These are phyloP conservation scores for Pilobolus umbonatus DNA, from an alignment of 192 early-diverging fungal genomes.

Conservation along the genomic window DNA sequence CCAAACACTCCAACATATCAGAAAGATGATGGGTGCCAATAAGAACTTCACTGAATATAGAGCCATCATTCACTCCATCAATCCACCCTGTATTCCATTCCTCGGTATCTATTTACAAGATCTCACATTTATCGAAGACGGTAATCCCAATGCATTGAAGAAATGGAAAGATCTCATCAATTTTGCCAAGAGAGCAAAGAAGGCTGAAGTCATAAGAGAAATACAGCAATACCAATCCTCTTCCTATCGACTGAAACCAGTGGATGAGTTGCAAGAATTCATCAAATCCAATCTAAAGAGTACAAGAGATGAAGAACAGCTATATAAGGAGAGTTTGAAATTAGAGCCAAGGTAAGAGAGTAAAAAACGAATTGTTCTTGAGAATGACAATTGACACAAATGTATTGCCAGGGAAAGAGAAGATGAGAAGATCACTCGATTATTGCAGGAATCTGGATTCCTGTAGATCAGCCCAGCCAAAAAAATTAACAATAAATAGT, in stretches of 20 bases:
- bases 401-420: constrained; percentile 56
- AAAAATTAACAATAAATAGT: too few relatives aligned
- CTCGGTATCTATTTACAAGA: constrained; percentile 83
- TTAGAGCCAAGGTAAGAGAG: constrained; percentile 68
- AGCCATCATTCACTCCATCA: constrained; percentile 72
- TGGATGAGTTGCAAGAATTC: constrained; percentile 79
- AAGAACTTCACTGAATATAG: constrained; percentile 84
- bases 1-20: constrained; percentile 57
- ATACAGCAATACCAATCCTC: constrained; percentile 87
- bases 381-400: not conserved
- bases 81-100: constrained; percentile 80
- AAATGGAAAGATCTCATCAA: constrained; percentile 75
- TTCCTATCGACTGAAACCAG: constrained; percentile 71
- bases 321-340: constrained; percentile 75
- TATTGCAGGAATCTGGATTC: constrained; percentile 74
- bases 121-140: constrained; percentile 88
- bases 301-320: constrained; percentile 60
- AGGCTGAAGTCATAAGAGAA: constrained; percentile 83
- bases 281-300: constrained; percentile 64
- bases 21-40: constrained; percentile 68
- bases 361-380: not conserved
- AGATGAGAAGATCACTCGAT: constrained; percentile 72
- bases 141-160: constrained; percentile 69
- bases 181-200: constrained; percentile 83
- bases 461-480: constrained; percentile 48